These are phyloP conservation scores for Pseudogymnoascus sp. DNA, from an alignment of 2,329 filamentous ascomycete species.

Conservation along the genomic window DNA sequence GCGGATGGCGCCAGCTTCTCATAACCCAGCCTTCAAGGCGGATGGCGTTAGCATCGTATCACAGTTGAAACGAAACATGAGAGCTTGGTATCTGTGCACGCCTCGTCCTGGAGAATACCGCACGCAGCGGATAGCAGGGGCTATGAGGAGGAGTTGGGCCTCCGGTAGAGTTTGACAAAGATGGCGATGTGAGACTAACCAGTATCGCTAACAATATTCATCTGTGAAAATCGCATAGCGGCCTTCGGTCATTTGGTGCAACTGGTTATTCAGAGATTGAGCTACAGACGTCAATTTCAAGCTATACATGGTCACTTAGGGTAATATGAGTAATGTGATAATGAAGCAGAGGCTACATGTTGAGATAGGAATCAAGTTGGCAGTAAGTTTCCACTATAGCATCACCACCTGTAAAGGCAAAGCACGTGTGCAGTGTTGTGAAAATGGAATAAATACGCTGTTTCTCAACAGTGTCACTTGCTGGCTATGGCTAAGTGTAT, in stretches of 20 bases:
- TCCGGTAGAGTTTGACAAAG: not conserved
- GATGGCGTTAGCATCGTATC: too few relatives aligned
- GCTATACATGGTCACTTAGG: not conserved
- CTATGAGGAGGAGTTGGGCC: not conserved
- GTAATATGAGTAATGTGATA: not conserved
- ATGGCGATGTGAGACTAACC: not conserved
- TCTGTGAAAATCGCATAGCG: not conserved
- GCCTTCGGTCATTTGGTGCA: not conserved
- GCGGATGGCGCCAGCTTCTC: too few relatives aligned
- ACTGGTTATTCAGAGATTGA: not conserved
- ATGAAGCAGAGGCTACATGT: not conserved
- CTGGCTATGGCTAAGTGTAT: not conserved
- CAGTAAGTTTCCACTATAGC: not conserved
- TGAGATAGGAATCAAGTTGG: not conserved
- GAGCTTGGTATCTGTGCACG: too few relatives aligned
- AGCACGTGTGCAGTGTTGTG: not conserved
- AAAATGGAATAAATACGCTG: not conserved
- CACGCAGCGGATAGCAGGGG: too few relatives aligned
- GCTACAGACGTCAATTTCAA: not conserved
- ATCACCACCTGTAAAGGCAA: not conserved
- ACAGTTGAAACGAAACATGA: too few relatives aligned
- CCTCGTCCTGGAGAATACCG: too few relatives aligned
- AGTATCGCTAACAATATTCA: not conserved
- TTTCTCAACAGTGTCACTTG: not conserved
- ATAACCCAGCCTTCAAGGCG: too few relatives aligned